Conservation (phyloP, 768 basidiomycete species). For the Psilocybe subaeruginosa region DNA sequence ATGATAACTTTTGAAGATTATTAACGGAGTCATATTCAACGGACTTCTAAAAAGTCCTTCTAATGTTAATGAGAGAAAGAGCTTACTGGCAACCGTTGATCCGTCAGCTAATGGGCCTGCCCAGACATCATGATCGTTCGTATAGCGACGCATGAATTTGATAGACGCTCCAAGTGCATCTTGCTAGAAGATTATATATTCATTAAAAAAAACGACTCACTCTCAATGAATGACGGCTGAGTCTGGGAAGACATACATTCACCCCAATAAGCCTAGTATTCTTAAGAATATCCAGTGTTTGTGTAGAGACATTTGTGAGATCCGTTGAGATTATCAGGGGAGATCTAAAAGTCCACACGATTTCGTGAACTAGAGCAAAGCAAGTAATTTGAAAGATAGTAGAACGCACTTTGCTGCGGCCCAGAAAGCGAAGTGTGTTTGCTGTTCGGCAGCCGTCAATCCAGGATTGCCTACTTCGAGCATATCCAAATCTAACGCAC, state of each 20-base stretch:
- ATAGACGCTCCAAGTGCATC: constrained; percentile 48
- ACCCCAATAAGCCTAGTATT: constrained; percentile 46
- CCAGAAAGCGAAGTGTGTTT: constrained; percentile 57
- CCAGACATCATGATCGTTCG: constrained; percentile 53
- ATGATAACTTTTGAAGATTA: constrained; percentile 38
- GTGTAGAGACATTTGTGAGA: constrained; percentile 33
- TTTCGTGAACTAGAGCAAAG: background rate
- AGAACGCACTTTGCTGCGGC: constrained; percentile 46
- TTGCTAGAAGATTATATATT: constrained; percentile 35
- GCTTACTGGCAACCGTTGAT: constrained; percentile 46
- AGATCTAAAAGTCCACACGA: constrained; percentile 27
- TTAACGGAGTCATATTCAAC: constrained; percentile 3
- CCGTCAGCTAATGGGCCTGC: constrained; percentile 50
- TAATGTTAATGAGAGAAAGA: background rate
- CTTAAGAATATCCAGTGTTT: constrained; percentile 40
- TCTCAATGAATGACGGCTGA: background rate
- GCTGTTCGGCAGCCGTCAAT: constrained; percentile 42
- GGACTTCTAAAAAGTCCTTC: background rate
- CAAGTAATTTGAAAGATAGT: background rate
- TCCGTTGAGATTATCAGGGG: constrained; percentile 50
- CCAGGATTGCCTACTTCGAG: constrained; percentile 54
- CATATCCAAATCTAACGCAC: constrained; percentile 47
- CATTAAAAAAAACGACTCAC: background rate
- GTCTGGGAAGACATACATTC: constrained; percentile 34
- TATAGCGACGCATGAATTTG: constrained; percentile 47